These are phyloP conservation scores for Pythium monospermum DNA, from an alignment of 352 stramenopile genomes.

Conservation along the genomic window DNA sequence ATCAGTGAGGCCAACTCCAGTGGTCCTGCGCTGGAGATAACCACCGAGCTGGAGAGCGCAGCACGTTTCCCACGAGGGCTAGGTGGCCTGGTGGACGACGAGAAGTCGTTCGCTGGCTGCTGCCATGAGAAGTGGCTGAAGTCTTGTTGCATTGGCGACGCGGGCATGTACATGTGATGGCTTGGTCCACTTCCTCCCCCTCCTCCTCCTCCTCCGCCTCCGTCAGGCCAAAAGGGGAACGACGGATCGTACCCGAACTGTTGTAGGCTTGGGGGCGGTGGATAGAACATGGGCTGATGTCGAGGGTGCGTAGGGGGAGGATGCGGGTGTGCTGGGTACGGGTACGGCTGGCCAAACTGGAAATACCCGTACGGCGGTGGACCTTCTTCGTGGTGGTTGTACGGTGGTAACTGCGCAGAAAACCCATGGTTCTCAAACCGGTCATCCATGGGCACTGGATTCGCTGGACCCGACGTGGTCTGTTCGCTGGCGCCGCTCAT, in stretches of 20 bases:
- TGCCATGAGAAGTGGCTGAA: conserved; percentile 9
- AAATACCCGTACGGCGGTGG: conserved; percentile 17
- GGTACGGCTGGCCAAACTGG: conserved; percentile 21
- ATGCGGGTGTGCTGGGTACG: neutral
- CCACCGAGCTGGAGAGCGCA: conserved; percentile 24
- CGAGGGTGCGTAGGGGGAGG: neutral
- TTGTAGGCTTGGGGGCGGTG: neutral
- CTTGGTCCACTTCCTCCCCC: too few species aligned
- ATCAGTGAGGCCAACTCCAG: conserved; percentile 49
- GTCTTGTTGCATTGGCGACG: conserved; percentile 5
- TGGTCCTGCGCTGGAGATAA: conserved; percentile 41
- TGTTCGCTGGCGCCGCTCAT: conserved; percentile 43
- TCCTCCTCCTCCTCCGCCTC: too few species aligned
- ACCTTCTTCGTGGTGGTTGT: too few species aligned
- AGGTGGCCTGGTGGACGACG: neutral
- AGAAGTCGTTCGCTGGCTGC: neutral
- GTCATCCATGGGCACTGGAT: neutral
- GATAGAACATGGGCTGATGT: conserved; percentile 8
- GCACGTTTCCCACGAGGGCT: neutral
- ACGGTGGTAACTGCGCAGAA: too few species aligned
- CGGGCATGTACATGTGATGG: too few species aligned
- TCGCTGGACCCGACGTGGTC: neutral
- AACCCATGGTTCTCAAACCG: neutral
- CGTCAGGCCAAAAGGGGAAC: conserved; percentile 4
- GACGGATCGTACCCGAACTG: conserved; percentile 10